Evolutionary conservation across 2,329 filamentous ascomycete species (phyloP).

Genomic region (Chaetomium sp.): DNA sequence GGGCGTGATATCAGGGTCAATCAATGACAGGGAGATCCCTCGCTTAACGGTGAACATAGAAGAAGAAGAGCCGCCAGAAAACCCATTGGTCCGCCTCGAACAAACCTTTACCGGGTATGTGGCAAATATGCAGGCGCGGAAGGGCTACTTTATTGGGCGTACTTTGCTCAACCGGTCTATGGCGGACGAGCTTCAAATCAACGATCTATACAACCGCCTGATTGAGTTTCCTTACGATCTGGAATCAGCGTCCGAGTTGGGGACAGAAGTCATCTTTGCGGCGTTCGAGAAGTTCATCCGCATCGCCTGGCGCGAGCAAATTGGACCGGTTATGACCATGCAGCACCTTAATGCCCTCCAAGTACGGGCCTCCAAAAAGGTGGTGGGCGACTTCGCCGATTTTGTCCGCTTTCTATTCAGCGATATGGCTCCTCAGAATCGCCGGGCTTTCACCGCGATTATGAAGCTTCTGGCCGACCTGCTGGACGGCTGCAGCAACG

Average conservation of each 20-base stretch:
- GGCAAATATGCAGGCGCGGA: constrained; percentile 73
- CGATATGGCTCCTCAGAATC: constrained; percentile 63
- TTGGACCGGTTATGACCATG: constrained; percentile 75
- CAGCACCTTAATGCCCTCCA: constrained; percentile 70
- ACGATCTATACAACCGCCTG: constrained; percentile 83
- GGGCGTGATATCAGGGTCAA: constrained; percentile 48
- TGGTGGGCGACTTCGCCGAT: constrained; percentile 66
- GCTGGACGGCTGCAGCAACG: constrained; percentile 82
- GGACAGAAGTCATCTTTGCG: constrained; percentile 79
- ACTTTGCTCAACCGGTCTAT: constrained; percentile 62
- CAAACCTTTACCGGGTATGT: constrained; percentile 81
- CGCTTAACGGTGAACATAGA: constrained; percentile 28
- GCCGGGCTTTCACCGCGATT: constrained; percentile 72
- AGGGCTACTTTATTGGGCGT: constrained; percentile 78
- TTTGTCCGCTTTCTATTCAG: constrained; percentile 59
- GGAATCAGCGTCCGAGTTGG: constrained; percentile 66
- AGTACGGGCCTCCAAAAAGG: constrained; percentile 55
- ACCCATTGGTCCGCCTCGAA: constrained; percentile 67
- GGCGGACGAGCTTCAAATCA: constrained; percentile 74
- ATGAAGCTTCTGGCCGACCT: constrained; percentile 83
- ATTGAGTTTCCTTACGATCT: constrained; percentile 77
- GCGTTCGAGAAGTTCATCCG: constrained; percentile 91
- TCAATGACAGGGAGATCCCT: constrained; percentile 41
- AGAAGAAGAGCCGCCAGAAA: constrained; percentile 52
- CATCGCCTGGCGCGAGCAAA: constrained; percentile 80